A percentile compares a stretch with the other conserved stretches of the same genome.
Conservation (phyloP, 768 basidiomycete species). For the Psilocybe azurescens region DNA sequence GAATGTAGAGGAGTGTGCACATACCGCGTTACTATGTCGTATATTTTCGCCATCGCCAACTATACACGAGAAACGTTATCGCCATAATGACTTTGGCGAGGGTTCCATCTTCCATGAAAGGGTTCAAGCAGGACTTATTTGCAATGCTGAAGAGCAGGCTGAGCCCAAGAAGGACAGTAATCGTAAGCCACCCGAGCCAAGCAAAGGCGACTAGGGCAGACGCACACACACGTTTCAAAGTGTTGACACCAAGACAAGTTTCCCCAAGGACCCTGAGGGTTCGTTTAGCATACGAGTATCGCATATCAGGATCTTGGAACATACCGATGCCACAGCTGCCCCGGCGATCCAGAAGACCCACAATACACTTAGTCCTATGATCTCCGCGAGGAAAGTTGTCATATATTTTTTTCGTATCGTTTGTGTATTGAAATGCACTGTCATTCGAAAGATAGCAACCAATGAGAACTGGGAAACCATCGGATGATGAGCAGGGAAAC, state of each 20-base stretch:
- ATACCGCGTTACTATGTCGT: neutral
- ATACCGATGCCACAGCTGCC: slow-evolving; percentile 65
- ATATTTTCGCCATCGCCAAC: neutral
- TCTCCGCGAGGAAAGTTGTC: slow-evolving; percentile 65
- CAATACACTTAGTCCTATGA: slow-evolving; percentile 63
- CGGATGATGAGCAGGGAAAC: slow-evolving; percentile 26
- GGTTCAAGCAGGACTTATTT: slow-evolving; percentile 64
- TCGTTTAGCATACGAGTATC: neutral
- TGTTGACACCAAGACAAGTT: too few species aligned
- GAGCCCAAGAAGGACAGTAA: slow-evolving; percentile 61
- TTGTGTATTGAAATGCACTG: slow-evolving; percentile 65
- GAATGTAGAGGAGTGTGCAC: neutral
- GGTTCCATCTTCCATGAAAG: slow-evolving; percentile 66
- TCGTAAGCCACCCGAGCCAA: slow-evolving; percentile 74
- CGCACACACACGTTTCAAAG: slow-evolving; percentile 59
- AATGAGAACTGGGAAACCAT: neutral
- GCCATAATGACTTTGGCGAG: slow-evolving; percentile 44
- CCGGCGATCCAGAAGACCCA: slow-evolving; percentile 80
- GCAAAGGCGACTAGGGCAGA: slow-evolving; percentile 76
- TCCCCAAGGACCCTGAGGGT: slow-evolving; percentile 52
- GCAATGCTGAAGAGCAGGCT: slow-evolving; percentile 60
- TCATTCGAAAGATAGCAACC: neutral
- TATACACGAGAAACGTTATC: neutral
- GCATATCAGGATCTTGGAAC: slow-evolving; percentile 27
- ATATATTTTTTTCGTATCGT: slow-evolving; percentile 61